These are phyloP conservation scores for Macrotyloma uniflorum DNA, from an alignment of 306 rosid genomes.

Conservation along the genomic window DNA sequence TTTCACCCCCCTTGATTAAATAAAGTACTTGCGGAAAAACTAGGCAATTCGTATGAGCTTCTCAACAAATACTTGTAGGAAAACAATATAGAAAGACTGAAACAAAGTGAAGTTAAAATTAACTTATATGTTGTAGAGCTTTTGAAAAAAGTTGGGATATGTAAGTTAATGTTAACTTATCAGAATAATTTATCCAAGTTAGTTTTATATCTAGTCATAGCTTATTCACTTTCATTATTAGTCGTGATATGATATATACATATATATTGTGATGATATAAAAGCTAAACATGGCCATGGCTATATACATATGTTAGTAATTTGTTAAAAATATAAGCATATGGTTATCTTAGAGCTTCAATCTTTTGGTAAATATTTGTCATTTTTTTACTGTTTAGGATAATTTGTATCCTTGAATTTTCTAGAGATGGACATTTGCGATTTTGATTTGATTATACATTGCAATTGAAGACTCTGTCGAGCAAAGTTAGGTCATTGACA, in stretches of 20 bases:
- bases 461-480: constrained; percentile 6
- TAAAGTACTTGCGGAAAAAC: not conserved
- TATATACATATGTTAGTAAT: no score
- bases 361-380: no score
- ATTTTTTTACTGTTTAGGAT: no score
- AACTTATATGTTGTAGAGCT: not conserved
- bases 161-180: not conserved
- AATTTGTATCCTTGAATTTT: no score
- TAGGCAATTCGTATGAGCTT: not conserved
- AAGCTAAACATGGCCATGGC: no score
- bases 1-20: not conserved
- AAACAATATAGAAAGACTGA: not conserved
- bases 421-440: not conserved
- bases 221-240: not conserved
- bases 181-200: not conserved
- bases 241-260: not conserved
- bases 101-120: not conserved
- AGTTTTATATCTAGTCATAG: not conserved
- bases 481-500: not conserved
- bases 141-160: not conserved
- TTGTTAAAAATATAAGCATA: no score
- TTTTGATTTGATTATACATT: not conserved
- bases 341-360: no score
- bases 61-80: not conserved
- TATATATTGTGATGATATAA: not conserved